Evolutionary conservation across 2,329 filamentous ascomycete species (phyloP).

Genomic region (Aspergillus sp.): DNA sequence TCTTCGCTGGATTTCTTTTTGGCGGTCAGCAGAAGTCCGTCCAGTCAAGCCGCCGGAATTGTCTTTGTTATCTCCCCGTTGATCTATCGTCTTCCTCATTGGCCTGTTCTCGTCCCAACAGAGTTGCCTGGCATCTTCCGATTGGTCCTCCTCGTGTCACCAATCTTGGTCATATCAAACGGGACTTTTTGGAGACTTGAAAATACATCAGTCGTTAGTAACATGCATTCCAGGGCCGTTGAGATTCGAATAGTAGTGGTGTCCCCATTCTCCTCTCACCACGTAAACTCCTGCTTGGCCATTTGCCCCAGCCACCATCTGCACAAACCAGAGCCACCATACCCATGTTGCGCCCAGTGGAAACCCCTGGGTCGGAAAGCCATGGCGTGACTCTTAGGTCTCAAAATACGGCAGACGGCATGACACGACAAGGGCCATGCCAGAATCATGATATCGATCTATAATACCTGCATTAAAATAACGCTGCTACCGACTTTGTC

Average conservation of each 20-base stretch:
- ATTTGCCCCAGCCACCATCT: background rate
- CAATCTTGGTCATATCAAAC: no score
- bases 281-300: background rate
- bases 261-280: background rate
- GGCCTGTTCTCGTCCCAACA: background rate
- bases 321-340: background rate
- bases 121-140: conserved; percentile 2
- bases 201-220: background rate
- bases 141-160: background rate
- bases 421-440: background rate
- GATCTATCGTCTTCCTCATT: conserved; percentile 18
- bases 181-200: background rate
- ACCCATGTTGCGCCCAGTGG: background rate
- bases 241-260: no score
- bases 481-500: background rate
- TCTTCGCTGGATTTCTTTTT: conserved; percentile 1
- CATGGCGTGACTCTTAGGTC: conserved; percentile 5
- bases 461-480: background rate
- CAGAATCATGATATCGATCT: conserved; percentile 6
- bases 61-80: conserved; percentile 20
- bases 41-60: conserved; percentile 9
- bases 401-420: conserved; percentile 1
- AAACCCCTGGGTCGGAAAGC: background rate
- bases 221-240: background rate
- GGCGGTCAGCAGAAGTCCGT: background rate